Base-by-base conservation (phyloP, 2,329 filamentous ascomycete species). In the Teratosphaeria pseudoeucalypti region DNA sequence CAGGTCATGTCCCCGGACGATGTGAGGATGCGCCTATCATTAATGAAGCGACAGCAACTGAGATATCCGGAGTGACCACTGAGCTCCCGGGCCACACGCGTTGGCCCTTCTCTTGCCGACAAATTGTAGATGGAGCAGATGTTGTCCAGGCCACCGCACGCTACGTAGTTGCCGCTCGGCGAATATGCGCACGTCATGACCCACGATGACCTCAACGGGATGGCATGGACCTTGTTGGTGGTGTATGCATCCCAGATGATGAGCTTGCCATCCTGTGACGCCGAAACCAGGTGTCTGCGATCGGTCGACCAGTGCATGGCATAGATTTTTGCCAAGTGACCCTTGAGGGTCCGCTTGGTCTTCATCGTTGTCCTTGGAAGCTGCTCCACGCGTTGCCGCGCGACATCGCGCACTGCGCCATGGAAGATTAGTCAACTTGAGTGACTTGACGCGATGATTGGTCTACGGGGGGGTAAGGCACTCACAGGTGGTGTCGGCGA, bases 241-340 rank as follows among this genome's bases (percentile, higher is more conserved):
- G 92, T 97, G 80, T 99, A 99, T 61, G 94, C 94, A 76, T 99
- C 94, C 94, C 94, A 99, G 74, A 99, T 97, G 77, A 99, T 99
- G 68, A 99, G 86, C 81, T 99, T 99, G 75, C 94, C 94, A 72
- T 99, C 94, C 78, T 99, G 94, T 68, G 94, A 99, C 64, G 94
- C 94, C 12, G 94, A 97, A 57, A 99, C 94, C 62, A 97, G 85
- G 77, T 97, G 94, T 76, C 94, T 87, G 73, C 94, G 86, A 78
- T 99, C 94, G 65, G 94, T 99, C 37, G 94, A 97, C 94, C 94
- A 99, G 81, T 99, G 94, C 94, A 99, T 99, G 70, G 94, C 94
- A 77, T 99, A 99, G 71, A 99, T 99, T 81, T 99, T 99, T 70
- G 94, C 94, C 67, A 99, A 80, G 82, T 99, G 94, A 66, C 94